Conservation (phyloP, 257 asterid genomes). For the Coffea eugenioides region DNA sequence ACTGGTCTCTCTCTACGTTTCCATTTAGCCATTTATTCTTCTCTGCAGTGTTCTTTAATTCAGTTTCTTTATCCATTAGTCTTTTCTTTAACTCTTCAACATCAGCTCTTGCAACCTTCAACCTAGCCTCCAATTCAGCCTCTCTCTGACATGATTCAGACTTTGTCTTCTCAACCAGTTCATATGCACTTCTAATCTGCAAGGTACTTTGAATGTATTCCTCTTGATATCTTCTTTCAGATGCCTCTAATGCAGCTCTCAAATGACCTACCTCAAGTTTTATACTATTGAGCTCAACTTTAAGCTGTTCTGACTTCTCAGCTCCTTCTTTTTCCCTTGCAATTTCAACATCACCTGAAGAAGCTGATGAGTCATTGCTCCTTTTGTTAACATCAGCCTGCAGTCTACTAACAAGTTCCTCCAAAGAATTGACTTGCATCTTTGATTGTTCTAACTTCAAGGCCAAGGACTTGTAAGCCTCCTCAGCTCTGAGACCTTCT, state of each 20-base stretch:
- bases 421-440: constrained; percentile 43
- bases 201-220: constrained; percentile 56
- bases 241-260: constrained; percentile 60
- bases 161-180: constrained; percentile 55
- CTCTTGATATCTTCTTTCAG: constrained; percentile 64
- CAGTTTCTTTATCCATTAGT: constrained; percentile 40
- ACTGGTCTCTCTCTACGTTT: constrained; percentile 23
- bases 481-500: constrained; percentile 46
- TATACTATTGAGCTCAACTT: constrained; percentile 32
- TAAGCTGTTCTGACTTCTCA: constrained; percentile 22
- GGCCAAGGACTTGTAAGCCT: constrained; percentile 40
- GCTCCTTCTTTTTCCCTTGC: constrained; percentile 14
- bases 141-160: constrained; percentile 42
- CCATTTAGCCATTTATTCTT: constrained; percentile 26
- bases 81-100: constrained; percentile 45
- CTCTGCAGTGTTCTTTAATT: constrained; percentile 19
- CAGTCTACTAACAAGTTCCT: constrained; percentile 52
- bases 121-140: constrained; percentile 51
- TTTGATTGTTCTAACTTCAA: constrained; percentile 64
- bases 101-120: constrained; percentile 40
- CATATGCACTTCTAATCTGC: constrained; percentile 65
- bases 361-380: constrained; percentile 9
- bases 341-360: constrained; percentile 18
- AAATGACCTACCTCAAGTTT: constrained; percentile 47
- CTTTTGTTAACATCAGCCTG: constrained; percentile 34